Conservation (phyloP, 2,329 filamentous ascomycete genomes). For the Chrysoporthe deuterocubensis region DNA sequence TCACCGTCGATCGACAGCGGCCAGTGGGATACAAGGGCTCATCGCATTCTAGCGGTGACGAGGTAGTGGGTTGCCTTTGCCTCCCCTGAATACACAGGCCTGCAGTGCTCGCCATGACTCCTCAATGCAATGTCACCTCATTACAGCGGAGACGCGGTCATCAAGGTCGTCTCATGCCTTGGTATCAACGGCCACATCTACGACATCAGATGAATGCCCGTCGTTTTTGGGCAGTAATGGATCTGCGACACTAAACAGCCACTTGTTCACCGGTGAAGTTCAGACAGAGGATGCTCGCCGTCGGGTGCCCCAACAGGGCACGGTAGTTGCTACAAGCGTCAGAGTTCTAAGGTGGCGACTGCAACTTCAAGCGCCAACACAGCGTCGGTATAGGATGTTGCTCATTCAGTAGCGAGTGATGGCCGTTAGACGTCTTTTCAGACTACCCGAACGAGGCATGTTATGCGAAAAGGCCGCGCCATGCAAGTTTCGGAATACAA, state of each 20-base stretch:
- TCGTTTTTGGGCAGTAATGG: not conserved
- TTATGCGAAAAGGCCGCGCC: not conserved
- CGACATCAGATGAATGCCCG: not conserved
- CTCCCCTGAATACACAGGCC: slow-evolving; percentile 9
- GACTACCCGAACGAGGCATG: not conserved
- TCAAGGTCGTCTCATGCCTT: slow-evolving; percentile 2
- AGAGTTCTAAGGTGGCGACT: not conserved
- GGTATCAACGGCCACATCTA: not conserved
- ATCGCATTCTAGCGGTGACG: slow-evolving; percentile 27
- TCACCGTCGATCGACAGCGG: slow-evolving; percentile 15
- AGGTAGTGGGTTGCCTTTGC: slow-evolving; percentile 5
- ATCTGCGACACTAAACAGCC: not conserved
- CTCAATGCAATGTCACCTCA: slow-evolving; percentile 9
- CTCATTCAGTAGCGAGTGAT: not conserved
- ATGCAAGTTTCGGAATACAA: no score
- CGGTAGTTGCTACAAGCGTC: not conserved
- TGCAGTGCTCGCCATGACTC: slow-evolving; percentile 5
- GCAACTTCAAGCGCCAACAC: not conserved
- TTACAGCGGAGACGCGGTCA: slow-evolving; percentile 1
- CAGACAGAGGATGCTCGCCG: not conserved
- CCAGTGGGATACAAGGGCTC: slow-evolving; percentile 26
- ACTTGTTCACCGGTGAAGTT: not conserved
- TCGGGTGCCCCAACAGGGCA: not conserved
- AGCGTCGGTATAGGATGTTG: not conserved
- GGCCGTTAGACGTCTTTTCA: not conserved